phyloP scores from a whole-genome alignment of 2,329 filamentous ascomycete species.

The Fusarium phyllophilum region DNA sequence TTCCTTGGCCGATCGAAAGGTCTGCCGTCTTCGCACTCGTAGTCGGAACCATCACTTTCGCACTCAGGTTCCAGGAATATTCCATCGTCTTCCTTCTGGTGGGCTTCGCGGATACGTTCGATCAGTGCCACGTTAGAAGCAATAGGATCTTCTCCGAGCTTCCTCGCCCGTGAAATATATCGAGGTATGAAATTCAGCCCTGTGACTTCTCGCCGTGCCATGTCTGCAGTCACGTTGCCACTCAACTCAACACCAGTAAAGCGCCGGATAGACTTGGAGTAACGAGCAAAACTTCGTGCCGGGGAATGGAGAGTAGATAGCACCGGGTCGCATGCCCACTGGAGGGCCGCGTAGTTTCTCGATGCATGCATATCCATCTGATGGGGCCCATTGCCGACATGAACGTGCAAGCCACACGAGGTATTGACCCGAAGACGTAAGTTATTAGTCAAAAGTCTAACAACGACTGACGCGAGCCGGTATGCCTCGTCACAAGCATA shows the following conservation, averaged over 20 bases:
- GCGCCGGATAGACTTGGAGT: constrained; percentile 25
- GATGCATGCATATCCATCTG: constrained; percentile 44
- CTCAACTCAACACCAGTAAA: not conserved
- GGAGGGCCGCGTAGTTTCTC: constrained; percentile 47
- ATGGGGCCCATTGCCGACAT: constrained; percentile 49
- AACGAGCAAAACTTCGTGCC: constrained; percentile 36
- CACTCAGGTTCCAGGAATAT: constrained; percentile 4
- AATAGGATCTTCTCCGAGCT: constrained; percentile 37
- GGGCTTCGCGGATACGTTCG: not conserved
- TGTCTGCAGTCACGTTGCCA: not conserved
- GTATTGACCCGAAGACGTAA: constrained; percentile 49
- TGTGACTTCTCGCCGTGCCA: not conserved
- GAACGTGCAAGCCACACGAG: constrained; percentile 50
- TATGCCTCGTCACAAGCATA: constrained; percentile 45
- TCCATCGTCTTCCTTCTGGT: too few species aligned
- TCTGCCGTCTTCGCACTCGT: constrained; percentile 3
- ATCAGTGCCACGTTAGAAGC: constrained; percentile 8
- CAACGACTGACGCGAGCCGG: constrained; percentile 44
- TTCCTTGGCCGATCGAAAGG: constrained; percentile 33
- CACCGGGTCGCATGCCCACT: constrained; percentile 51
- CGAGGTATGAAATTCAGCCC: constrained; percentile 10
- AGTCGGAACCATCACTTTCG: constrained; percentile 29
- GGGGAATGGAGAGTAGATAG: constrained; percentile 51
- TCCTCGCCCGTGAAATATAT: constrained; percentile 38
- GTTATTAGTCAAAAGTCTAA: constrained; percentile 46